Evolutionary conservation across 345 rosid genomes (phyloP).

Genomic region (Psidium friedrichsthalianum): DNA sequence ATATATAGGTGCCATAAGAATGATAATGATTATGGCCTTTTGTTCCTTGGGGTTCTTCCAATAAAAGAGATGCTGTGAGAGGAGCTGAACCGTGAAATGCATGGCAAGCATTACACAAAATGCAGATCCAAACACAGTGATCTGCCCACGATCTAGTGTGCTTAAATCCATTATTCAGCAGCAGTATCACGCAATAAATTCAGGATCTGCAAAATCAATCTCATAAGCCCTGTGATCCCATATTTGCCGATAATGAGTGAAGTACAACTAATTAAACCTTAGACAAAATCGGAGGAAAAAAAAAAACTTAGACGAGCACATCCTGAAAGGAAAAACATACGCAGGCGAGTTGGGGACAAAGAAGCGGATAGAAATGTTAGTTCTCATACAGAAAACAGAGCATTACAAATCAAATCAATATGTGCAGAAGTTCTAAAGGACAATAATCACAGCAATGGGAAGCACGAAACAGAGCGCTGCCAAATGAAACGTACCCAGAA

Average conservation of each 20-base stretch:
- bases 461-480: not conserved
- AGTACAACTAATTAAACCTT: not conserved
- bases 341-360: not conserved
- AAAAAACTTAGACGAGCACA: not conserved
- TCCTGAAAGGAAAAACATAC: not conserved
- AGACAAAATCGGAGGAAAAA: not conserved
- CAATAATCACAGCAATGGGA: not conserved
- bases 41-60: constrained; percentile 98
- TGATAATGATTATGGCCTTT: constrained; percentile 74
- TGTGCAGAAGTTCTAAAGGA: not conserved
- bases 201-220: constrained; percentile 9
- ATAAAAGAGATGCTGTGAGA: constrained; percentile 70
- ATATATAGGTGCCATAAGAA: constrained; percentile 91
- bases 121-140: constrained; percentile 56
- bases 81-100: constrained; percentile 76
- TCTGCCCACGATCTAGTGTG: constrained; percentile 38
- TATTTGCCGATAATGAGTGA: not conserved
- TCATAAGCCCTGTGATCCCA: not conserved
- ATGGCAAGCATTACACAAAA: constrained; percentile 45
- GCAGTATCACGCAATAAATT: not conserved
- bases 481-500: not conserved
- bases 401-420: not conserved
- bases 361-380: not conserved
- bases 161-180: constrained; percentile 44
- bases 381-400: too few species aligned